Conservation (phyloP, 129 eudicot genomes). For the Flaveria ramosissima region DNA sequence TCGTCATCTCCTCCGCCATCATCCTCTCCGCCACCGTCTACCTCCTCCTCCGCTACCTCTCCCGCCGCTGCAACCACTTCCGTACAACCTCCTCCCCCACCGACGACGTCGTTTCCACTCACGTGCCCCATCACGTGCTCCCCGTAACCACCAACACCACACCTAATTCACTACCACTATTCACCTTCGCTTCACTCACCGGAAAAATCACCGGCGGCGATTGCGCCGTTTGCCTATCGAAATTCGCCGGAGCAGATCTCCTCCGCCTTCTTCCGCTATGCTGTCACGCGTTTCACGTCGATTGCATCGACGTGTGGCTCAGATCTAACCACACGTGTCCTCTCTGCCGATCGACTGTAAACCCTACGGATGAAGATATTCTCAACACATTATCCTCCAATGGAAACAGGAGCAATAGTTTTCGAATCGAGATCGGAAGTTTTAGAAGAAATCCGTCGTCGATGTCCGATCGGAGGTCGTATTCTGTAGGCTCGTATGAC, state of each 20-base stretch:
- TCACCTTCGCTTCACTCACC: constrained; percentile 60
- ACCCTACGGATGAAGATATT: constrained; percentile 53
- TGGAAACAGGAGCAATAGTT: constrained; percentile 39
- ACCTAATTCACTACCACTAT: constrained; percentile 65
- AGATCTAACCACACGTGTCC: constrained; percentile 71
- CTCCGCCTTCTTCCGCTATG: constrained; percentile 76
- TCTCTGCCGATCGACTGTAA: constrained; percentile 67
- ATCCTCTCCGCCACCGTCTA: constrained; percentile 62
- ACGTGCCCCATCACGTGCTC: constrained; percentile 31
- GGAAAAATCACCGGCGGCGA: constrained; percentile 60
- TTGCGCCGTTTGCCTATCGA: constrained; percentile 79
- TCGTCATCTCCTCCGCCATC: constrained; percentile 56
- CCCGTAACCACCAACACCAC: not conserved
- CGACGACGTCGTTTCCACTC: constrained; percentile 42
- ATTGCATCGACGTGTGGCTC: constrained; percentile 79
- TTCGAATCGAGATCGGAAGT: constrained; percentile 74
- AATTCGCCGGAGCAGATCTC: constrained; percentile 59
- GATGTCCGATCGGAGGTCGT: constrained; percentile 45
- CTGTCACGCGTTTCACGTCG: constrained; percentile 86
- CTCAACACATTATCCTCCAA: constrained; percentile 41
- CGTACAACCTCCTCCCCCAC: constrained; percentile 35
- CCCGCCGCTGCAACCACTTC: constrained; percentile 54
- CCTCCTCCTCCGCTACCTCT: constrained; percentile 64
- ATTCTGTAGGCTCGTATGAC: constrained; percentile 80
- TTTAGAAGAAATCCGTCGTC: constrained; percentile 39